Base-by-base conservation (phyloP, 768 basidiomycete genomes). In the Phylloporus sp. region DNA sequence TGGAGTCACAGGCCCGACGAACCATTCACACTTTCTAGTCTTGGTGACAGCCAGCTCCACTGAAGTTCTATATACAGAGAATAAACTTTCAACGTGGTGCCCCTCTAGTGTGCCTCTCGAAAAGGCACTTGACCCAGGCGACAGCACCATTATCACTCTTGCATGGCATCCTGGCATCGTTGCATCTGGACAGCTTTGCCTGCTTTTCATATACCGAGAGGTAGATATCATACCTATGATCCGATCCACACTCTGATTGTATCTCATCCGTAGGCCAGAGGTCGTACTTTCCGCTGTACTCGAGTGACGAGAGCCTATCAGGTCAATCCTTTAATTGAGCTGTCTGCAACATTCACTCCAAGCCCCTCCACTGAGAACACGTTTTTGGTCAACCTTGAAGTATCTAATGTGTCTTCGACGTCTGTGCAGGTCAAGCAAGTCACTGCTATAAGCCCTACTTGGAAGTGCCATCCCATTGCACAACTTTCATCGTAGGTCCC, bases 131-230 rank as follows among this genome's bases (percentile, higher is more conserved):
- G 49, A 57, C 8, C 76, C 86, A 1, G 81, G 78, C 23, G 76
- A 80, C 20, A 74, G 69, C 36, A 58, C 76, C 5, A 72, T 80
- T 38, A 49, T 89, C n/a, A 71, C 78, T 5, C 45, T 91, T 22
- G 64, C 76, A 4, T 59, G 85, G 44, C 81, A 85, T 55, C 80
- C 80, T 5, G 73, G 78, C 45, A 59, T 64, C 0, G 50, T 69
- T 6, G 82, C 79, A 23, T 70, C 71, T 35, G 74, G 77, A 32
- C 77, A 82, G 41, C 70, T 92, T 11, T 75, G 72, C 47, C 58
- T 89, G 8, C 67, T 93, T 13, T 79, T 92, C 64, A 76, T 82
- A 0, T 90, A 82, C 70, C 78, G 85, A 58, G 79, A 84, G 70
- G 85, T 82, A 60, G 55, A 67, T 45, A 12, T 13, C 16, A 26